These are phyloP conservation scores for Aspergillus texensis DNA, from an alignment of 2,329 filamentous ascomycete species.

Conservation along the genomic window DNA sequence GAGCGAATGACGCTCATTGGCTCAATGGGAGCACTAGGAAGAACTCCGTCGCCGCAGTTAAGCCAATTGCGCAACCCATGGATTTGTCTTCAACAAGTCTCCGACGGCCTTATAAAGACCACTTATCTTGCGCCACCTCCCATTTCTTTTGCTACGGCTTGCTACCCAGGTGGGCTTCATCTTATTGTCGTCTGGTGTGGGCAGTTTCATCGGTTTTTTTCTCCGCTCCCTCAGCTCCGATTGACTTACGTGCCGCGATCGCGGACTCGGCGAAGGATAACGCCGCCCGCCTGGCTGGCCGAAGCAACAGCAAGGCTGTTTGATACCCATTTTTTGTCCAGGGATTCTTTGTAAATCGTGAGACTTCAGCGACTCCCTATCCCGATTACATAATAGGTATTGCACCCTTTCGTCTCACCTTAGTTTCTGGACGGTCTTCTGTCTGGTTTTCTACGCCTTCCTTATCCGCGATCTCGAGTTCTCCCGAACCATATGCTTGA, in stretches of 20 bases:
- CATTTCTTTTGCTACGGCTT: neutral
- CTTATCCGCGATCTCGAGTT: neutral
- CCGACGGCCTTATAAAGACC: slow-evolving; percentile 1
- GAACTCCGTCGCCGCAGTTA: slow-evolving; percentile 12
- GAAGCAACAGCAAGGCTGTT: slow-evolving; percentile 4
- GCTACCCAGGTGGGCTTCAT: neutral
- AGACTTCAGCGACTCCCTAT: neutral
- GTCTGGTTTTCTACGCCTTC: neutral
- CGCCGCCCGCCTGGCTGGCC: slow-evolving; percentile 14
- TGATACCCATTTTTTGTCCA: neutral
- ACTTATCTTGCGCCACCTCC: neutral
- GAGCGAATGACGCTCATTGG: neutral
- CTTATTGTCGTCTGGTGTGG: neutral
- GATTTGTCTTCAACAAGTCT: slow-evolving; percentile 10
- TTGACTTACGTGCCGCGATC: slow-evolving; percentile 15
- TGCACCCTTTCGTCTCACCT: neutral
- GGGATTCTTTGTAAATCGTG: neutral
- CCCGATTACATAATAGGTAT: slow-evolving; percentile 1
- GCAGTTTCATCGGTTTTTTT: neutral
- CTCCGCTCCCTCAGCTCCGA: slow-evolving; percentile 3
- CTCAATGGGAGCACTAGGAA: neutral
- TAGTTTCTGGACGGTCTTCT: neutral
- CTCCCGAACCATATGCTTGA: neutral
- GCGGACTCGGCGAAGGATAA: slow-evolving; percentile 24
- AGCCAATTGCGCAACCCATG: slow-evolving; percentile 16